Base-by-base conservation (phyloP, 2,329 filamentous ascomycete genomes). In the Chaetomium sp. region DNA sequence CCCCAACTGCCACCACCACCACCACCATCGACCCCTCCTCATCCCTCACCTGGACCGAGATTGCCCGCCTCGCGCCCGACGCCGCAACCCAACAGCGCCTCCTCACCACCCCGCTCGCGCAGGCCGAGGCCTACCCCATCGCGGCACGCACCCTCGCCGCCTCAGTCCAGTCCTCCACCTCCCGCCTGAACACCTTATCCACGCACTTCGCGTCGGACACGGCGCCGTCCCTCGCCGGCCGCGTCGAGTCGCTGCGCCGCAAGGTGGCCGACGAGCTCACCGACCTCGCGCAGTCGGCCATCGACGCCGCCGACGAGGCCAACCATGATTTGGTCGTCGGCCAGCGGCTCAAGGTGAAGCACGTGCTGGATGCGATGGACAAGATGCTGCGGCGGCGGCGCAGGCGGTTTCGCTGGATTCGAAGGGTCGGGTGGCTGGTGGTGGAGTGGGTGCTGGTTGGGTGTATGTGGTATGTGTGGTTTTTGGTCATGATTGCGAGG, bases 401-500 rank as follows among this genome's bases (percentile, higher is more conserved):
- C 16, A 77, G 87, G 33, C 78, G 86, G 64, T 87, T 95, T 73
- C 83, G 91, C 62, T 93, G 92, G 87, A 77, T 93, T 27, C 82
- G 92, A 47, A 82, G 91, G 16, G 86, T 87, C 0, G 89, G 92
- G 16, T 98, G 93, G 85, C 87, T 93, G 62, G 78, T 89, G 23
- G 85, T 97, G 19, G 94, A 98, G 80, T 97, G 93, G 92, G 80
- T 87, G 57, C 83, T 98, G 21, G 87, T 98, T 47, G 91, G 90
- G 4, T 85, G 96, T 70, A 92, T 98, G 88, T 97, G 95, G 93
- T 92, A 90, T 77, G 88, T 96, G 19, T 98, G 94, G 93, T 86
- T 96, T 65, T 81, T 96, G 38, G 93, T 97, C 27, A 90, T 93
- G 75, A 81, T 94, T 27, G 81, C 90, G 59, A 85, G 91, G 65